Conservation (phyloP, 2,329 filamentous ascomycete genomes). For the Penicillium corylophilum region DNA sequence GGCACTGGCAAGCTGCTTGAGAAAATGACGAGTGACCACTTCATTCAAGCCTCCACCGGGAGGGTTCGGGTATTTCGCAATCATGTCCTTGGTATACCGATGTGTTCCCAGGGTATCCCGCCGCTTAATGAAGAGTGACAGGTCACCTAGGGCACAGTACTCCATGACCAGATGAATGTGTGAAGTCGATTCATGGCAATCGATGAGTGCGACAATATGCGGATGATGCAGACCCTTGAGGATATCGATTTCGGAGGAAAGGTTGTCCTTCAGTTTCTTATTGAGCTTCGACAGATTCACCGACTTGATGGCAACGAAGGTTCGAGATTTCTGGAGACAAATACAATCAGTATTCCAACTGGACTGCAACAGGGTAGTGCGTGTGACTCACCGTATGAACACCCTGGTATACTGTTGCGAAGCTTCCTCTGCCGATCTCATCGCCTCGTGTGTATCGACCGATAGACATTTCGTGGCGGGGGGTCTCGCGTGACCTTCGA, state of each 20-base stretch:
- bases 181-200: slow-evolving; percentile 80
- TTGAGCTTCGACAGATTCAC: slow-evolving; percentile 88
- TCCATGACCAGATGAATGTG: slow-evolving; percentile 99
- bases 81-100: slow-evolving; percentile 82
- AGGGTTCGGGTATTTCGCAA: slow-evolving; percentile 85
- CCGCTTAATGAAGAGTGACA: slow-evolving; percentile 96
- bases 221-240: slow-evolving; percentile 91
- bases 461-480: slow-evolving; percentile 48
- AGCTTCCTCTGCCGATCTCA: slow-evolving; percentile 96
- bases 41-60: slow-evolving; percentile 86
- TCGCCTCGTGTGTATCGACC: slow-evolving; percentile 79
- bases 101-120: slow-evolving; percentile 76
- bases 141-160: slow-evolving; percentile 91
- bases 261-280: slow-evolving; percentile 93
- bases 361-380: background rate
- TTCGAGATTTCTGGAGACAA: slow-evolving; percentile 65
- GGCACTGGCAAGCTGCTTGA: slow-evolving; percentile 91
- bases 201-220: slow-evolving; percentile 93
- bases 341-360: slow-evolving; percentile 12
- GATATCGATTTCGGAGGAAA: slow-evolving; percentile 93
- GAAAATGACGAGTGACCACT: slow-evolving; percentile 92
- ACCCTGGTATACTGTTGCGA: slow-evolving; percentile 90
- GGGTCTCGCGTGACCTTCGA: slow-evolving; percentile 39
- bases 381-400: slow-evolving; percentile 70
- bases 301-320: slow-evolving; percentile 92